Conservation (phyloP, 805 yeast genomes). For the Metschnikowia kunwiensis region DNA sequence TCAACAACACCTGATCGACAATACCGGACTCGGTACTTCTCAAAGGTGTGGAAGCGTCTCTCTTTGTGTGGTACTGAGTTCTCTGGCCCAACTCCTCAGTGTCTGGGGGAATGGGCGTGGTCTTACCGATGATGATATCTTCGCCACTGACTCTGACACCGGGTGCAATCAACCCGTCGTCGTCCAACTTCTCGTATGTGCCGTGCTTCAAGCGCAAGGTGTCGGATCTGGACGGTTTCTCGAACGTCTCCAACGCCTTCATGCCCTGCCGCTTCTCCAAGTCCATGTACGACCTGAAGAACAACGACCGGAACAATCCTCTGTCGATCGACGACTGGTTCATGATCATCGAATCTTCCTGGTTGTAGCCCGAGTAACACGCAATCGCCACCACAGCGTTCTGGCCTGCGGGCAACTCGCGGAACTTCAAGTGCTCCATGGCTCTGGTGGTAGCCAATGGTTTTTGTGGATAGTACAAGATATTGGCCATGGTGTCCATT, state of each 20-base stretch:
- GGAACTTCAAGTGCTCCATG: conserved; percentile 94
- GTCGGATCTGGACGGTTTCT: conserved; percentile 92
- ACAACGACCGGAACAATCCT: conserved; percentile 91
- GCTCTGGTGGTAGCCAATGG: conserved; percentile 97
- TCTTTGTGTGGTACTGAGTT: conserved; percentile 95
- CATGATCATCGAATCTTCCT: conserved; percentile 99
- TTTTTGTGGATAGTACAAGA: conserved; percentile 94
- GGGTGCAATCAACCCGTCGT: conserved; percentile 96
- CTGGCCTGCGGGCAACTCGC: conserved; percentile 99
- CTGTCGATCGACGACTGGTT: conserved; percentile 96
- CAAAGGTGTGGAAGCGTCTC: conserved; percentile 97
- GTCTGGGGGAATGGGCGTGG: conserved; percentile 99
- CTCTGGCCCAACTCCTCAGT: conserved; percentile 98
- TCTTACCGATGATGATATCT: conserved; percentile 97
- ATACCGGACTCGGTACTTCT: conserved; percentile 97
- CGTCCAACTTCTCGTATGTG: conserved; percentile 96
- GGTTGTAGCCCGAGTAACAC: conserved; percentile 97
- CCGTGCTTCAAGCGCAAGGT: conserved; percentile 96
- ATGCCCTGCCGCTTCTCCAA: conserved; percentile 98
- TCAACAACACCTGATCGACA: conserved; percentile 93
- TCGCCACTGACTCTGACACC: conserved; percentile 99
- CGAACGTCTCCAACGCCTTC: conserved; percentile 97
- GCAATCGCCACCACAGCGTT: conserved; percentile 97
- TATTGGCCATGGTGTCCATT: conserved; percentile 99
- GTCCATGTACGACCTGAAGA: conserved; percentile 97